phyloP scores from a whole-genome alignment of 495 filamentous ascomycete species.

The Penicillium antarcticum region DNA sequence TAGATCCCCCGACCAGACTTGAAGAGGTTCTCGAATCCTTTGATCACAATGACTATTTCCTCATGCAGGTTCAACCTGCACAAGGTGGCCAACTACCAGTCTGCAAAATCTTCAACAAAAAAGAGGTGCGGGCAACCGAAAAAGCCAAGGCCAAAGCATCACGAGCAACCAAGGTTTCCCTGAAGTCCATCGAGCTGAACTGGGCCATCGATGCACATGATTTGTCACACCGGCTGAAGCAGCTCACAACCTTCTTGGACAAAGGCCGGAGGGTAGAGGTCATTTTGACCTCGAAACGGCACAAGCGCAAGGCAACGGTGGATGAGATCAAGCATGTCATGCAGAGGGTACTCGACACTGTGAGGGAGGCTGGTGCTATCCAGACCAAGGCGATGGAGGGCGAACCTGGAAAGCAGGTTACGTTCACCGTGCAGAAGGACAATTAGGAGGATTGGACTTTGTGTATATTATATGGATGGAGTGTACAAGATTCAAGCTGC shows the following conservation, averaged over 20 bases:
- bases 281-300: conserved; percentile 47
- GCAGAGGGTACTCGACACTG: conserved; percentile 33
- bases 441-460: conserved; percentile 3
- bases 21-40: conserved; percentile 44
- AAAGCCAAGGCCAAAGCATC: conserved; percentile 39
- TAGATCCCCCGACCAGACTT: conserved; percentile 44
- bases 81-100: conserved; percentile 42
- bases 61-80: conserved; percentile 54
- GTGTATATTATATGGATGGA: conserved; percentile 3
- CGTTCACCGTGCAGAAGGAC: conserved; percentile 38
- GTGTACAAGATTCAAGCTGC: not conserved
- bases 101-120: conserved; percentile 63
- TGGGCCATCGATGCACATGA: conserved; percentile 77
- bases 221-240: conserved; percentile 55
- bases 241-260: conserved; percentile 57
- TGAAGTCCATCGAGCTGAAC: conserved; percentile 78
- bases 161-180: conserved; percentile 23
- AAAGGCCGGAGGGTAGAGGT: conserved; percentile 65
- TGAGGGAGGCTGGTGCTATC: conserved; percentile 33
- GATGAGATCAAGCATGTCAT: conserved; percentile 43
- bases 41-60: conserved; percentile 46
- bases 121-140: conserved; percentile 37
- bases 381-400: conserved; percentile 42
- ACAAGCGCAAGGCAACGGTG: conserved; percentile 37
- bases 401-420: conserved; percentile 38